Evolutionary conservation across 352 stramenopile species (phyloP).

Genomic region (Ophiocytium majus): DNA sequence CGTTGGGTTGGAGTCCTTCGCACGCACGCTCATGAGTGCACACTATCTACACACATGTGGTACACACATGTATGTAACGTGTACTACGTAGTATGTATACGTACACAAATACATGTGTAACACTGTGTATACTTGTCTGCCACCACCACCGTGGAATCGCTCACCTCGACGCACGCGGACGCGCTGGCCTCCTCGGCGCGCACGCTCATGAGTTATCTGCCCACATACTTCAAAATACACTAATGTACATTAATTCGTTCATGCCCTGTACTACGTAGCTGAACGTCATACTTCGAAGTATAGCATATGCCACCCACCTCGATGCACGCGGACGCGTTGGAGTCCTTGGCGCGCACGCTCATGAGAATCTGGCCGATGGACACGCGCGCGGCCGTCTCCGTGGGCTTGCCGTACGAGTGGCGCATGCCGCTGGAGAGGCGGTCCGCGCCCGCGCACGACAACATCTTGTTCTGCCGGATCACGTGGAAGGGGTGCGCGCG

Average conservation of each 20-base stretch:
- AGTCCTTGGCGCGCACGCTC: conserved; percentile 86
- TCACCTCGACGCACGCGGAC: conserved; percentile 23
- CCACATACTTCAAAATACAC: neutral
- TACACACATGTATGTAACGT: too few species aligned
- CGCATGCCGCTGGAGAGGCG: conserved; percentile 93
- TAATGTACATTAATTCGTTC: neutral
- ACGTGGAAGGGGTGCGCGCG: conserved; percentile 98
- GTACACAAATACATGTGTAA: neutral
- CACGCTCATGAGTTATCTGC: conserved; percentile 94
- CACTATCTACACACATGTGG: too few species aligned
- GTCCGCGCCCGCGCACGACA: conserved; percentile 99
- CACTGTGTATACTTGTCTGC: neutral
- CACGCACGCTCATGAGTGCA: neutral
- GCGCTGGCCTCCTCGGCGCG: conserved; percentile 75
- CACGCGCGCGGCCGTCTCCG: conserved; percentile 93
- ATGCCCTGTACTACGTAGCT: neutral
- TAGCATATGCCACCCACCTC: too few species aligned
- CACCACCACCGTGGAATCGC: neutral
- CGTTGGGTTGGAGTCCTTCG: neutral
- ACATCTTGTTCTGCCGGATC: conserved; percentile 99
- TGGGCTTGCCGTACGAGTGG: conserved; percentile 98
- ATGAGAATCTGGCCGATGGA: conserved; percentile 97
- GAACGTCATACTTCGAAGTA: too few species aligned
- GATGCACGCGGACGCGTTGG: conserved; percentile 24
- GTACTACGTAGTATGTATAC: neutral